Evolutionary conservation across 1,284 basidiomycete species (phyloP).

Genomic region (Trichosporon sp.): DNA sequence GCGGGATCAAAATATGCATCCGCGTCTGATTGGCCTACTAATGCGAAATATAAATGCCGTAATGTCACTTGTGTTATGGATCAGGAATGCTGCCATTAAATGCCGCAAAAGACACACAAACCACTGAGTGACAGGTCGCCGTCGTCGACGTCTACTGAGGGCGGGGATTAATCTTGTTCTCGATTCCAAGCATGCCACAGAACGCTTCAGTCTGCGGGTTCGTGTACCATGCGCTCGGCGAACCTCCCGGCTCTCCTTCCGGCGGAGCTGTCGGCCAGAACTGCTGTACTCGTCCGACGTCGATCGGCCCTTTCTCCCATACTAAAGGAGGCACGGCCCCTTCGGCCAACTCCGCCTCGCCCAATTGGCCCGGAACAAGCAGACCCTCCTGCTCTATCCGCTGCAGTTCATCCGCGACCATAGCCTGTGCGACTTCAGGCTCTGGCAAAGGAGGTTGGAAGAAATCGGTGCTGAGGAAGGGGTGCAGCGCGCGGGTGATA

Average conservation of each 20-base stretch:
- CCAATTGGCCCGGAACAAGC: conserved; percentile 37
- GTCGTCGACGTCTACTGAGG: conserved; percentile 27
- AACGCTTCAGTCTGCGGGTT: conserved; percentile 92
- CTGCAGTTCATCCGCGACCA: conserved; percentile 66
- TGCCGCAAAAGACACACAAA: conserved; percentile 1
- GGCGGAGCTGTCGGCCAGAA: conserved; percentile 77
- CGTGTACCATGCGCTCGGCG: conserved; percentile 66
- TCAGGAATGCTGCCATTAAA: not conserved
- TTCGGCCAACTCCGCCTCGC: conserved; percentile 25
- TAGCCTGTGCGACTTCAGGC: conserved; percentile 62
- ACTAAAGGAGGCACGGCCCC: conserved; percentile 45
- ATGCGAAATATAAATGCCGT: conserved; percentile 7
- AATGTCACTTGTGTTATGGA: not conserved
- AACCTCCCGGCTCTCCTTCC: conserved; percentile 56
- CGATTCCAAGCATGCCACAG: conserved; percentile 74
- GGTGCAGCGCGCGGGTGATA: conserved; percentile 82
- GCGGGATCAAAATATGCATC: conserved; percentile 16
- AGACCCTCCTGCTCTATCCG: conserved; percentile 63
- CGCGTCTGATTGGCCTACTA: not conserved
- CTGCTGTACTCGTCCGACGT: conserved; percentile 66
- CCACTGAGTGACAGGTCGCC: not conserved
- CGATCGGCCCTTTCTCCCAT: conserved; percentile 45
- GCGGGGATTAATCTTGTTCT: conserved; percentile 73
- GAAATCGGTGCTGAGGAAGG: conserved; percentile 66
- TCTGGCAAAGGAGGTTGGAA: conserved; percentile 66